These are phyloP conservation scores for Nannizzia gypsea DNA, from an alignment of 2,329 filamentous ascomycete genomes.

Conservation along the genomic window DNA sequence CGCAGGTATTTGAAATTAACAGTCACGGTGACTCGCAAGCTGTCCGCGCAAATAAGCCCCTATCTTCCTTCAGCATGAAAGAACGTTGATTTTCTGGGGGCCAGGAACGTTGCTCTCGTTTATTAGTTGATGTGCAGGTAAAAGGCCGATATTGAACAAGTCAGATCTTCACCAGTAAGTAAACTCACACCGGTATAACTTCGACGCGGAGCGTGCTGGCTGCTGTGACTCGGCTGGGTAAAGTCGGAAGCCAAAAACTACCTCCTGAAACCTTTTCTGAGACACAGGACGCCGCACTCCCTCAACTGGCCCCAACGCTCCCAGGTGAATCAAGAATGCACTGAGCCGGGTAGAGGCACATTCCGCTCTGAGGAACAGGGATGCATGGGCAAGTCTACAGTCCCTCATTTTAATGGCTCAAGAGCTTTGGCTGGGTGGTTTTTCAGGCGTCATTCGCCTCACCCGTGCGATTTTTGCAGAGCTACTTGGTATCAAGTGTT, in stretches of 20 bases:
- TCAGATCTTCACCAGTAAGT: not conserved
- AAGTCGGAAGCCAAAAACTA: not conserved
- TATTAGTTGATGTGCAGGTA: not conserved
- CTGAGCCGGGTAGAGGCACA: not conserved
- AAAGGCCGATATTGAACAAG: not conserved
- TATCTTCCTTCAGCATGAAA: not conserved
- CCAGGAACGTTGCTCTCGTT: not conserved
- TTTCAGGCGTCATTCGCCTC: not conserved
- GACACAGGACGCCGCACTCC: not conserved
- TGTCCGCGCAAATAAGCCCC: not conserved
- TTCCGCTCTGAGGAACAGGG: not conserved
- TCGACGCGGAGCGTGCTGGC: not conserved
- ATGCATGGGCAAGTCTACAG: not conserved
- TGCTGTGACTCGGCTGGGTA: not conserved
- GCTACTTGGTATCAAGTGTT: not conserved
- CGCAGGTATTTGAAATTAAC: not conserved
- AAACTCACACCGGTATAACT: not conserved
- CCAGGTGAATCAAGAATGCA: not conserved
- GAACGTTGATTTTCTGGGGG: not conserved
- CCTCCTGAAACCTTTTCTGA: not conserved
- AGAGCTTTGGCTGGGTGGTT: not conserved
- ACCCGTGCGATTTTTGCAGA: not conserved
- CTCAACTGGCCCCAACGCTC: not conserved
- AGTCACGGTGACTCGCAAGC: not conserved
- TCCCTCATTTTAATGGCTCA: not conserved